Base-by-base conservation (phyloP, 352 stramenopile genomes). In the Phytophthora aleatoria region DNA sequence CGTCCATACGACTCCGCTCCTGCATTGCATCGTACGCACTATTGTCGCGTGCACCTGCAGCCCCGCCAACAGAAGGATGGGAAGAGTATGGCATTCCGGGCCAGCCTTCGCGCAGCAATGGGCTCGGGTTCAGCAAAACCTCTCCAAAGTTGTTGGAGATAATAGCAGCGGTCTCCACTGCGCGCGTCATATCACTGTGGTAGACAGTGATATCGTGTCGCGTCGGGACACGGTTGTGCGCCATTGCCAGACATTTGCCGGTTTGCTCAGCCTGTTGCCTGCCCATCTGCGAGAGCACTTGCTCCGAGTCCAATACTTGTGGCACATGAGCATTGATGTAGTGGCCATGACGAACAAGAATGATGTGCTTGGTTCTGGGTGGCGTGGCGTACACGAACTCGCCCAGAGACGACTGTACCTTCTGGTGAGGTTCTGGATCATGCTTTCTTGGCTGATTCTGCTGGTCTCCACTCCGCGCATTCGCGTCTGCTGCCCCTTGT, bases 251-350 rank as follows among this genome's bases (percentile, higher is more conserved):
- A 44, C 92, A 83, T 51, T 85, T 85, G 28, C 83, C 85, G 9
- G 83, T 81, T n/a, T 91, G 57, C 16, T 80, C 80, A 11, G 86
- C 84, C 49, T 95, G 86, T 50, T 90, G 81, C 12, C 77, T 68
- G 4, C 86, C 86, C 73, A 95, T 90, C 49, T 92, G 81, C 9
- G 86, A 93, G 0, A 95, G 73, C 27, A 95, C 81, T 75, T 93
- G 85, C 47, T 92, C 60, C 20, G 73, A 68, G 30, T 93, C 86
- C 1, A 67, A 74, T 2, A 78, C 76, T 31, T 85, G 66, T 31
- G 77, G 84, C 31, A 76, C 67, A 49, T 93, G 79, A 1, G 86
- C 86, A 61, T 93, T 92, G 20, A 93, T 77, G 60, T 95, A 95
- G 50, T 95, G 86, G 10, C 86, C 86, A 50, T 95, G 86, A 30